phyloP scores from a whole-genome alignment of 345 rosid genomes.

The Abelmoschus esculentus region DNA sequence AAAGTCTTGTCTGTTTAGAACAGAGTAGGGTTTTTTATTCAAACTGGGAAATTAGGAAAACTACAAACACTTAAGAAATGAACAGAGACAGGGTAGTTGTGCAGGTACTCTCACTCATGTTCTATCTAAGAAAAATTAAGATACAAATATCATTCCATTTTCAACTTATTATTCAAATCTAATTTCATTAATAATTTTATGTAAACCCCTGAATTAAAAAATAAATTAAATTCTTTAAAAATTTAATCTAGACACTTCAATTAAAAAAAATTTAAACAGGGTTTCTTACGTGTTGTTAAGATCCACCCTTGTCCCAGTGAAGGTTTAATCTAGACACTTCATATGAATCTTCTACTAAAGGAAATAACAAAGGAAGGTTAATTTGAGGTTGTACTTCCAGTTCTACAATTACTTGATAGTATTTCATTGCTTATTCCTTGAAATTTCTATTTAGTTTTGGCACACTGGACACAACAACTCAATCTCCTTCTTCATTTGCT shows the following conservation, averaged over 20 bases:
- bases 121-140: not conserved
- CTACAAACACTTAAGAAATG: not conserved
- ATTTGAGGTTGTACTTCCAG: not conserved
- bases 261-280: too few relatives aligned
- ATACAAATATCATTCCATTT: not conserved
- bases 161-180: not conserved
- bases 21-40: not conserved
- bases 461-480: not conserved
- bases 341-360: not conserved
- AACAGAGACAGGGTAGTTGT: not conserved
- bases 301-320: too few relatives aligned
- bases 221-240: too few relatives aligned
- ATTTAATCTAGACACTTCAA: too few relatives aligned
- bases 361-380: not conserved
- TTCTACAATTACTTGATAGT: not conserved
- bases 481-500: not conserved
- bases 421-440: not conserved
- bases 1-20: not conserved
- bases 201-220: too few relatives aligned
- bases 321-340: too few relatives aligned
- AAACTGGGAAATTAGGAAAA: not conserved
- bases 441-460: not conserved
- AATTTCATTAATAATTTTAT: too few relatives aligned
- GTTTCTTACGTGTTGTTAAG: too few relatives aligned
- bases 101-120: not conserved